Conservation (phyloP, 2,329 filamentous ascomycete species). For the Microthyrium microscopicum region DNA sequence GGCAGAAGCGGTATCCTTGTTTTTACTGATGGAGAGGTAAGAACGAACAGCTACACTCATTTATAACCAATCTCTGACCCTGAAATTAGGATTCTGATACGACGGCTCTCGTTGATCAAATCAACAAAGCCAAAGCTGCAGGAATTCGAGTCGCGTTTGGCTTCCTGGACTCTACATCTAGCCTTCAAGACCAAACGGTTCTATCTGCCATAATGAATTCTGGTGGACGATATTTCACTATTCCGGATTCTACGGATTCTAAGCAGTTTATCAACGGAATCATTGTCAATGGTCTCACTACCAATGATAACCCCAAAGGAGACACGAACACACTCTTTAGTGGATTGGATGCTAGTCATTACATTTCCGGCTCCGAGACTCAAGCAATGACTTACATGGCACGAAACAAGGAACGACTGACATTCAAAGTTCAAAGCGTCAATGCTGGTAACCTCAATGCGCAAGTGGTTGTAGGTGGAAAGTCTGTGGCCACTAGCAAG, state of each 20-base stretch:
- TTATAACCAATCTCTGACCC: not conserved
- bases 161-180: constrained; percentile 8
- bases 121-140: constrained; percentile 8
- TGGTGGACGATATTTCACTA: constrained; percentile 9
- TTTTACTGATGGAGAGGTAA: constrained; percentile 10
- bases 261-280: constrained; percentile 10
- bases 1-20: constrained; percentile 10
- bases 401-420: not conserved
- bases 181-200: constrained; percentile 7
- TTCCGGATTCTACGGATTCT: constrained; percentile 7
- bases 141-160: constrained; percentile 11
- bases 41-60: too few species aligned
- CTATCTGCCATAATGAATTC: constrained; percentile 9
- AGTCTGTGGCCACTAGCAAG: not conserved
- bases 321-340: not conserved
- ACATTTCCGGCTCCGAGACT: not conserved
- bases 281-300: constrained; percentile 10
- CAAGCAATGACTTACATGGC: constrained; percentile 2
- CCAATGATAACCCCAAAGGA: constrained; percentile 1
- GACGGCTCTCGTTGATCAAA: constrained; percentile 8
- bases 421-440: constrained; percentile 2
- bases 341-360: not conserved
- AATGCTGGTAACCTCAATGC: not conserved
- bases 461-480: not conserved
- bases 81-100: constrained; percentile 5